phyloP scores from a whole-genome alignment of 2,329 filamentous ascomycete genomes.

The Alternaria infectoria region DNA sequence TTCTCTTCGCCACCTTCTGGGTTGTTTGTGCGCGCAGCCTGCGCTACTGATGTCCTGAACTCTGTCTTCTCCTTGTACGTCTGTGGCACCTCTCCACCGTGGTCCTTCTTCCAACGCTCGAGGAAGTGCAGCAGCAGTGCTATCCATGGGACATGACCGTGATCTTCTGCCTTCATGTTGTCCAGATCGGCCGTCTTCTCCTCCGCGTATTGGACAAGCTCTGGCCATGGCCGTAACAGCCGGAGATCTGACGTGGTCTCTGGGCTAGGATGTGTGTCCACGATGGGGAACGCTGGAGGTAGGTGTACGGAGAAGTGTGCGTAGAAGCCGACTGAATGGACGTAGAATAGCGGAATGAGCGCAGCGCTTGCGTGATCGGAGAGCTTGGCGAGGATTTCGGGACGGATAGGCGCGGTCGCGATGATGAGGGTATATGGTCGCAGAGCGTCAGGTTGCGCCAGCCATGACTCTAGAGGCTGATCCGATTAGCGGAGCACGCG shows the following conservation, averaged over 20 bases:
- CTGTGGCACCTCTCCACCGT: slow-evolving; percentile 71
- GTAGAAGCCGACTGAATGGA: slow-evolving; percentile 92
- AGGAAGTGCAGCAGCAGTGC: slow-evolving; percentile 83
- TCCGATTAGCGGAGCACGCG: slow-evolving; percentile 18
- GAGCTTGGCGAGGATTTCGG: slow-evolving; percentile 58
- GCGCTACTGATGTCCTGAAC: slow-evolving; percentile 75
- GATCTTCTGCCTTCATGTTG: slow-evolving; percentile 75
- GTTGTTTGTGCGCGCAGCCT: slow-evolving; percentile 71
- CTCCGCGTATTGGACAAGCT: slow-evolving; percentile 71
- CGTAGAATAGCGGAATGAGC: slow-evolving; percentile 76
- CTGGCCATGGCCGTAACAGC: slow-evolving; percentile 83
- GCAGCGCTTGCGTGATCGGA: slow-evolving; percentile 59
- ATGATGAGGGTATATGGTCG: slow-evolving; percentile 66
- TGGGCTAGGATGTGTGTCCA: slow-evolving; percentile 93
- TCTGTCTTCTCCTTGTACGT: slow-evolving; percentile 85
- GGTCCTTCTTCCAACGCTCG: slow-evolving; percentile 75
- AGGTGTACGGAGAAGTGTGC: slow-evolving; percentile 83
- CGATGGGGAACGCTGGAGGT: slow-evolving; percentile 82
- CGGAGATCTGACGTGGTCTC: slow-evolving; percentile 85
- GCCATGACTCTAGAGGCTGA: slow-evolving; percentile 54
- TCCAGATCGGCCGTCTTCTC: slow-evolving; percentile 74
- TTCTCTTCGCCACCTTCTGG: slow-evolving; percentile 94
- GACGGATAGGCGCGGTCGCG: slow-evolving; percentile 64
- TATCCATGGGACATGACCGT: slow-evolving; percentile 90
- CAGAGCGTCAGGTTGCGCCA: slow-evolving; percentile 49